Percentiles rank a stretch among this genome's conserved stretches.
These are phyloP conservation scores for Macroventuria anomochaeta DNA, from an alignment of 2,329 filamentous ascomycete species.

Conservation along the genomic window DNA sequence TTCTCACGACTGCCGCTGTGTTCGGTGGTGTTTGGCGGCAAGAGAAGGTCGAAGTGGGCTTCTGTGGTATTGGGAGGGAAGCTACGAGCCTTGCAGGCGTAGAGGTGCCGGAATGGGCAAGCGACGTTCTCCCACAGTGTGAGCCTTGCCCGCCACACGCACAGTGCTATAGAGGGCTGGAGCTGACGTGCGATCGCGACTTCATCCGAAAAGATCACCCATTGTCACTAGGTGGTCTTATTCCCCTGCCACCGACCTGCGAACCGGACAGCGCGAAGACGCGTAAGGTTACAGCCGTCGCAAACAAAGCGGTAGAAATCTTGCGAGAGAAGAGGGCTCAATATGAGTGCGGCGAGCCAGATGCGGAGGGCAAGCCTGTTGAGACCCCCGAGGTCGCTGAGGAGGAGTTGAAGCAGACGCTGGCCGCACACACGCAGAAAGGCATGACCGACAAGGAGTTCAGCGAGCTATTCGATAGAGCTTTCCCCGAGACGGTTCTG, in stretches of 20 bases:
- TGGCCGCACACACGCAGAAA: constrained; percentile 78
- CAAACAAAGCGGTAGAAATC: constrained; percentile 85
- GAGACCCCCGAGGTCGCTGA: constrained; percentile 71
- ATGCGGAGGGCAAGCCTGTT: constrained; percentile 66
- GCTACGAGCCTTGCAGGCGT: constrained; percentile 65
- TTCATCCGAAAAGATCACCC: constrained; percentile 88
- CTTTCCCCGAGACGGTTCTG: constrained; percentile 72
- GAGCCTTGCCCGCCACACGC: constrained; percentile 91
- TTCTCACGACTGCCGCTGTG: constrained; percentile 72
- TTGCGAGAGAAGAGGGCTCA: constrained; percentile 84
- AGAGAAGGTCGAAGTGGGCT: constrained; percentile 95
- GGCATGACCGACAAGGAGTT: constrained; percentile 88
- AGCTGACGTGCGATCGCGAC: constrained; percentile 81
- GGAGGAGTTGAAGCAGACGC: constrained; percentile 75
- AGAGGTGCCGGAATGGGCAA: constrained; percentile 74
- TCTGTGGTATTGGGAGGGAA: constrained; percentile 79
- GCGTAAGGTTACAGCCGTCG: constrained; percentile 82
- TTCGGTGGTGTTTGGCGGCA: constrained; percentile 87
- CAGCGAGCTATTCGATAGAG: constrained; percentile 81
- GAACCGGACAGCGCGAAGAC: constrained; percentile 95
- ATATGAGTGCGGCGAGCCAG: constrained; percentile 84
- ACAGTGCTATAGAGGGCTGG: constrained; percentile 80
- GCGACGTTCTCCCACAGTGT: constrained; percentile 77
- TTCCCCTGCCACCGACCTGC: constrained; percentile 89
- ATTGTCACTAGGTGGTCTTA: constrained; percentile 76